phyloP scores from a whole-genome alignment of 176 grass and related monocot species.

The Olyra latifolia region DNA sequence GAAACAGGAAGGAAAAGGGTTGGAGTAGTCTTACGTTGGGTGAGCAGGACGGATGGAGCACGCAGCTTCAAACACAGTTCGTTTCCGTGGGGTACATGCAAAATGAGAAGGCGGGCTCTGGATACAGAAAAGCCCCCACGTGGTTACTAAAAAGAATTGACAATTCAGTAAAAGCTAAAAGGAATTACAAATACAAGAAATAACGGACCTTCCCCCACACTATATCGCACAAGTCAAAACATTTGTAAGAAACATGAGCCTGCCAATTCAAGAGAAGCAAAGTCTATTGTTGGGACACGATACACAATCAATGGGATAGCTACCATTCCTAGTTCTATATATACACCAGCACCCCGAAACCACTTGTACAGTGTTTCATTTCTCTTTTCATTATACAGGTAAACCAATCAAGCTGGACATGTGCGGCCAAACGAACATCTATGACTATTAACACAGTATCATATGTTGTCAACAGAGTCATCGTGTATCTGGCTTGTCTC shows the following conservation, averaged over 20 bases:
- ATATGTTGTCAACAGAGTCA: slow-evolving; percentile 28
- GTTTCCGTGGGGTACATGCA: too few relatives aligned
- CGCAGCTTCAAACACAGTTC: too few relatives aligned
- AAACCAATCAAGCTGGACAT: slow-evolving; percentile 46
- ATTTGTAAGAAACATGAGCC: slow-evolving; percentile 28
- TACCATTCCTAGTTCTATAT: slow-evolving; percentile 51
- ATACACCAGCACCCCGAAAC: slow-evolving; percentile 44
- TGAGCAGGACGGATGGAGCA: too few relatives aligned
- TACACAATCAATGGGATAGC: slow-evolving; percentile 34
- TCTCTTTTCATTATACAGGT: slow-evolving; percentile 46
- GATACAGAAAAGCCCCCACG: too few relatives aligned
- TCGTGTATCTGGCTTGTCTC: slow-evolving; percentile 10
- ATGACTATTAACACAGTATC: slow-evolving; percentile 36
- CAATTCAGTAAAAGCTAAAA: too few relatives aligned
- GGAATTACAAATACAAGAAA: not conserved
- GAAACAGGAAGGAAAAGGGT: too few relatives aligned
- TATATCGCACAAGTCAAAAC: not conserved
- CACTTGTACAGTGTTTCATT: slow-evolving; percentile 27
- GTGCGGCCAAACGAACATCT: slow-evolving; percentile 18
- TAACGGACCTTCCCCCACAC: not conserved
- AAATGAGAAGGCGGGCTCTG: too few relatives aligned
- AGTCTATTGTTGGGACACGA: not conserved
- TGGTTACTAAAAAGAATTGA: not conserved
- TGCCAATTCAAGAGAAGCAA: slow-evolving; percentile 17
- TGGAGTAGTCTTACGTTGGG: too few relatives aligned